Evolutionary conservation across 805 yeast genomes (phyloP), one percentile per base, ranked within the genome.

Genomic region (Yarrowia sp.): DNA sequence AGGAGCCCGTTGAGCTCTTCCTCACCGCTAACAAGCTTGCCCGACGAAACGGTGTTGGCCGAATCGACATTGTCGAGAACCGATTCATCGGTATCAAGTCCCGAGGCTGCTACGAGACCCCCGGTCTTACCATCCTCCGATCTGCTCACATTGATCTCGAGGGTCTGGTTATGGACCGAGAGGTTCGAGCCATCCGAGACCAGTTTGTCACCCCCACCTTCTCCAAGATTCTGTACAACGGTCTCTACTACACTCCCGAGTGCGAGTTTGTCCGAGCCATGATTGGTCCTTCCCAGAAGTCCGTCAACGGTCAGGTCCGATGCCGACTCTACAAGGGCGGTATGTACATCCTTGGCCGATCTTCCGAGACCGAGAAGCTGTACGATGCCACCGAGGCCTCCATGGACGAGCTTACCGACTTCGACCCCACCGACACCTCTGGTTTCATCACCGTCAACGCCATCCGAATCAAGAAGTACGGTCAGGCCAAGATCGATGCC

Each of bases 81-180:
- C 92, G 99, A 85, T 95, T 95, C 81, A 95, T 95, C 76, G 98
- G 98, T 80, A 90, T 95, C 80, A 95, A 95, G 82, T 93, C 98
- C 71, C 92, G 99, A 85, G 99, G 99, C 69, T 95, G 99, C 85
- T 95, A 95, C 84, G 99, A 95, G 83, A 96, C 98, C 71, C 99
- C 99, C 73, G 99, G 98, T 80, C 87, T 95, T 76, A 94, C 99
- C 70, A 79, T 95, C 70, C 88, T 95, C 81, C 92, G 99, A 86
- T 80, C 86, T 68, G 91, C 98, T 58, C 99, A 95, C 81, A 87
- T 95, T 78, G 99, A 95, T 79, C 83, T 95, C 75, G 99, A 95
- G 84, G 99, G 99, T 75, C 87, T 95, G 75, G 94, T 97, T 49
- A 83, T 95, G 76, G 99, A 95, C 82, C 90, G 98, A 81, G 99